A percentile compares a stretch with the other conserved stretches of the same genome.
Evolutionary conservation across 1,284 basidiomycete genomes (phyloP).

Genomic region (Vanrija humicola): DNA sequence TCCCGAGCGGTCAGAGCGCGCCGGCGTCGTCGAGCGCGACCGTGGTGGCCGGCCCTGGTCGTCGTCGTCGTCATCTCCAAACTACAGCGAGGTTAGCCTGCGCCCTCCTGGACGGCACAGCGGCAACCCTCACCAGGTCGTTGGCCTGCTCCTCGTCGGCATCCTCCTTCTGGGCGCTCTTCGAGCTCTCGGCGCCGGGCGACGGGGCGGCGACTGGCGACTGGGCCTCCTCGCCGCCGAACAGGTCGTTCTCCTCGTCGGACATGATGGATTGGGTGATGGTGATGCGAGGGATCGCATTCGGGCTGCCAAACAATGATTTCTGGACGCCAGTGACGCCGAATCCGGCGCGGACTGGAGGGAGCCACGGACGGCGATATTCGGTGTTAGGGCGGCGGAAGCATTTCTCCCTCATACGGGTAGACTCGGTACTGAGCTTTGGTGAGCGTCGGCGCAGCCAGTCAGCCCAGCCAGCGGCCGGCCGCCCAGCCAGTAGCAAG

Average conservation of each 20-base stretch:
- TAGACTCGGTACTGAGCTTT: no score
- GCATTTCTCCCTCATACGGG: no score
- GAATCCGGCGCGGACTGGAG: background rate
- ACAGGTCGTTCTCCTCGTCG: constrained; percentile 36
- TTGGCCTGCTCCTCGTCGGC: constrained; percentile 4
- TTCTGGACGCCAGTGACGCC: constrained; percentile 1
- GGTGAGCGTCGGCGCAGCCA: no score
- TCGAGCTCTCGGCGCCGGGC: background rate
- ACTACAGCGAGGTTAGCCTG: constrained; percentile 48
- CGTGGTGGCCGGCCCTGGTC: constrained; percentile 65
- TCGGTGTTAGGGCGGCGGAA: no score
- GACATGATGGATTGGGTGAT: constrained; percentile 25
- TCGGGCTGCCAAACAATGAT: background rate
- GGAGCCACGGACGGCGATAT: background rate
- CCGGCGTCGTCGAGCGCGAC: constrained; percentile 4
- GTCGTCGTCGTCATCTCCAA: constrained; percentile 80
- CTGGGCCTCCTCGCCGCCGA: constrained; percentile 19
- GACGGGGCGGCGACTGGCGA: constrained; percentile 5
- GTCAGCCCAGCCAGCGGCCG: no score
- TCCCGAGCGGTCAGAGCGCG: constrained; percentile 10
- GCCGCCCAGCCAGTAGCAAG: background rate
- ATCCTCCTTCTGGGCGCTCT: background rate
- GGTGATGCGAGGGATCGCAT: background rate
- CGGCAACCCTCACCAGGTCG: background rate
- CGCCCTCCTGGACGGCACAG: background rate